A percentile compares a stretch with the other conserved stretches of the same genome.
Evolutionary conservation across 2,329 filamentous ascomycete species (phyloP).

Genomic region (Verticillium zaregamsianum): DNA sequence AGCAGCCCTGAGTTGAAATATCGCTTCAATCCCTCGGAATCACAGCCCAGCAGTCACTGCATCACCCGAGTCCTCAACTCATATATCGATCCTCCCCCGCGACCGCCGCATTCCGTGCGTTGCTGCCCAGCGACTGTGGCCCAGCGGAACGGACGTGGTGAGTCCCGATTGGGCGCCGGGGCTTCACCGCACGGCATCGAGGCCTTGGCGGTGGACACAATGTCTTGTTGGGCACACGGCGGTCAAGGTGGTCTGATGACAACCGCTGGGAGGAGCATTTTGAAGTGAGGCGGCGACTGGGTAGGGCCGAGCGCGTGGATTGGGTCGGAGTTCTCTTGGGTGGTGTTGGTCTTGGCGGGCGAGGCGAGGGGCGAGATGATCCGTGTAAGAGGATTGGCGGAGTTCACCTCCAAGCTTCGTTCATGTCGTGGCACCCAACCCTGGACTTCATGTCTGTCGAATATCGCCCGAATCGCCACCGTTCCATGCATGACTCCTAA

Average conservation of each 20-base stretch:
- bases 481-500: neutral
- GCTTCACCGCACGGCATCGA: constrained; percentile 1
- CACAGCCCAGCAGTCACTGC: neutral
- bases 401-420: neutral
- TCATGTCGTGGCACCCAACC: neutral
- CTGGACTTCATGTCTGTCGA: neutral
- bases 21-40: neutral
- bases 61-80: neutral
- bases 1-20: neutral
- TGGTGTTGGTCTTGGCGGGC: no score
- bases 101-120: neutral
- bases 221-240: neutral
- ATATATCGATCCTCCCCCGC: neutral
- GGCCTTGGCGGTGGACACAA: neutral
- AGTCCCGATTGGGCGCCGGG: neutral
- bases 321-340: neutral
- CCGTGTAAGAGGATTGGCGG: neutral
- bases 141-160: constrained; percentile 2
- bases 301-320: neutral
- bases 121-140: constrained; percentile 3
- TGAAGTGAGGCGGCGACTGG: neutral
- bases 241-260: neutral
- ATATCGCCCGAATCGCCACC: neutral
- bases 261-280: neutral
- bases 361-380: neutral